Percentiles rank a stretch among this genome's conserved stretches.
phyloP scores from a whole-genome alignment of 2,329 filamentous ascomycete species.

The Lomentospora prolificans region DNA sequence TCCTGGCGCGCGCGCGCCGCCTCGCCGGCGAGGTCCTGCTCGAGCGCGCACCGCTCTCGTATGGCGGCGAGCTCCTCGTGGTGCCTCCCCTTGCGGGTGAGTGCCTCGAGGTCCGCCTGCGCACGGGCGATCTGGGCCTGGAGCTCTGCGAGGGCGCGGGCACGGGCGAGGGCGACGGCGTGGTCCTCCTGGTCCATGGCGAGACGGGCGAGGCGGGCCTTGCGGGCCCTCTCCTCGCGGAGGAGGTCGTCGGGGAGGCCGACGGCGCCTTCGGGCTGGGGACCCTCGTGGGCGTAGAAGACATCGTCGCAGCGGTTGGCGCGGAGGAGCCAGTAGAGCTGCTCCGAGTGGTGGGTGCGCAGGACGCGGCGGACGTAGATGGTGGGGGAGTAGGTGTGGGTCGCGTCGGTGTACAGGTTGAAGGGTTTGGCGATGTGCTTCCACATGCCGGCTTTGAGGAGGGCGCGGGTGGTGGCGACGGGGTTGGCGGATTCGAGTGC shows the following conservation, averaged over 20 bases:
- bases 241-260: conserved; percentile 42
- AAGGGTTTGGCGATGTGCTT: conserved; percentile 51
- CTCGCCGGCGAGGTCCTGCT: conserved; percentile 16
- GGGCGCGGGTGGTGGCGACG: conserved; percentile 42
- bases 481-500: conserved; percentile 49
- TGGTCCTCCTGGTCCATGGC: conserved; percentile 40
- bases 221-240: conserved; percentile 39
- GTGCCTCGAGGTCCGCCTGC: conserved; percentile 39
- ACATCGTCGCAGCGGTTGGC: conserved; percentile 43
- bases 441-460: conserved; percentile 57
- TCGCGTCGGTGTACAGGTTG: conserved; percentile 42
- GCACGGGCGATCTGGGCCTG: conserved; percentile 40
- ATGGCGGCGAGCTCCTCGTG: conserved; percentile 17
- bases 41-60: conserved; percentile 22
- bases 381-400: conserved; percentile 52
- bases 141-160: conserved; percentile 39
- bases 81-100: conserved; percentile 15
- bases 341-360: conserved; percentile 25
- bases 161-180: conserved; percentile 33
- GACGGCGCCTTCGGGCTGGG: conserved; percentile 42
- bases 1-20: conserved; percentile 21
- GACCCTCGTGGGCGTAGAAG: conserved; percentile 42
- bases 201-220: conserved; percentile 33
- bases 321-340: conserved; percentile 37
- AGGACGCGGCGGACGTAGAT: conserved; percentile 48